Evolutionary conservation across 805 yeast species (phyloP).

Genomic region (Zygosaccharomyces gambellarensis): DNA sequence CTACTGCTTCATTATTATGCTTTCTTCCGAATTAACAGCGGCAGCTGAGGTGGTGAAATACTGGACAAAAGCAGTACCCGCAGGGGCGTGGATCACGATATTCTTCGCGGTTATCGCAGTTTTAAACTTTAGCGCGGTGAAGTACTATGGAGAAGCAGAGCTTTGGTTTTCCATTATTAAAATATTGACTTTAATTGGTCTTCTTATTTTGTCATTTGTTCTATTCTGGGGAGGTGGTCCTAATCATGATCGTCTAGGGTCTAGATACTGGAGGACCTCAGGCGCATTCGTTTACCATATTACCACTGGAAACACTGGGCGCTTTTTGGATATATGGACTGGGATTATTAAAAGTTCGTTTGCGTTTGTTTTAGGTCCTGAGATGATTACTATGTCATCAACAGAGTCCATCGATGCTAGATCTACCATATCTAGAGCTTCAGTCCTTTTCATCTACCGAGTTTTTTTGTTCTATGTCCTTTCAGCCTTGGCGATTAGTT

Average conservation of each 20-base stretch:
- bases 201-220: constrained; percentile 45
- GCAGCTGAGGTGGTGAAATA: constrained; percentile 52
- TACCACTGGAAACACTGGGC: constrained; percentile 10
- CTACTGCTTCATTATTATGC: constrained; percentile 50
- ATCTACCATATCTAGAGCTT: constrained; percentile 61
- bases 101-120: constrained; percentile 45
- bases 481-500: constrained; percentile 52
- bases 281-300: constrained; percentile 47
- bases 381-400: constrained; percentile 68
- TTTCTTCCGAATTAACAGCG: constrained; percentile 59
- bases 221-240: constrained; percentile 54
- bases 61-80: constrained; percentile 46
- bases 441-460: constrained; percentile 82
- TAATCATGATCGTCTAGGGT: constrained; percentile 45
- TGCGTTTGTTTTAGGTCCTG: constrained; percentile 64
- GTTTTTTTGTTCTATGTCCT: constrained; percentile 65
- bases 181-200: constrained; percentile 45
- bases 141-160: constrained; percentile 55
- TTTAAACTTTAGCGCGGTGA: constrained; percentile 50
- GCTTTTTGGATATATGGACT: constrained; percentile 61
- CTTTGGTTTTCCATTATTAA: constrained; percentile 45
- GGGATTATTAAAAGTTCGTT: constrained; percentile 77
- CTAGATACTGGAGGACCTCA: constrained; percentile 47
- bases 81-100: constrained; percentile 59
- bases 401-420: constrained; percentile 68